Evolutionary conservation across 768 basidiomycete species (phyloP), one percentile per base, ranked within the genome.

Genomic region (Punctularia strigosozonata): DNA sequence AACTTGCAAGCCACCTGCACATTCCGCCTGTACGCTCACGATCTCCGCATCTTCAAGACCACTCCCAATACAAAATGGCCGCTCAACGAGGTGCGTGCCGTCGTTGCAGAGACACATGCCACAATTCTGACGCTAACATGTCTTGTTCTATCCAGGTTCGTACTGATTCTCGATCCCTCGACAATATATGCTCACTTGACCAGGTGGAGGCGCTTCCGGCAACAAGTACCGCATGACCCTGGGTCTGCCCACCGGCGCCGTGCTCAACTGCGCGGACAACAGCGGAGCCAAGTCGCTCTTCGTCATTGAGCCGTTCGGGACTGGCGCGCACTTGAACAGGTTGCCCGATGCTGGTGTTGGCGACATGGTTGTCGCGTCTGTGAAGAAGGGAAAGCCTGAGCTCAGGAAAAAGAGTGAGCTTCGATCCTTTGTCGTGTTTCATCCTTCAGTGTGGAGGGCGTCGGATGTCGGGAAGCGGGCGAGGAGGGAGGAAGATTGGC

Each of bases 311-410:
- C 89, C 95, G 39, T 91, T 78, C 57, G 87, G 92, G 38, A 87
- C 85, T 61, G 95, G 95, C 62, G 84, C 95, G 47, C 90, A 84
- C 60, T 77, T 98, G 36, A 98, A 98, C 77, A 76, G 95, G 65
- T 73, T 98, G 45, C 95, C 95, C 46, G 94, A 95, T 61, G 91
- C 86, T 46, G 83, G 82, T 71, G 86, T 88, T 42, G 87, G 88
- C 42, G 89, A 91, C 61, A 91, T 92, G 89, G 79, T 92, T 45
- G 85, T 94, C 43, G 89, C 88, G 43, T 89, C 85, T 38, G 95
- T 99, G 56, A 98, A 99, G 78, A 98, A 98, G 75, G 95, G 95
- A 62, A 98, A 99, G 71, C 95, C 95, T 25, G 95, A 99, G 66
- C 66, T 99, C 59, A 80, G 95, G 66, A 99, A 99, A 75, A 99